Evolutionary conservation across 1,284 basidiomycete genomes (phyloP).

Genomic region (Leccinum angustisporum): DNA sequence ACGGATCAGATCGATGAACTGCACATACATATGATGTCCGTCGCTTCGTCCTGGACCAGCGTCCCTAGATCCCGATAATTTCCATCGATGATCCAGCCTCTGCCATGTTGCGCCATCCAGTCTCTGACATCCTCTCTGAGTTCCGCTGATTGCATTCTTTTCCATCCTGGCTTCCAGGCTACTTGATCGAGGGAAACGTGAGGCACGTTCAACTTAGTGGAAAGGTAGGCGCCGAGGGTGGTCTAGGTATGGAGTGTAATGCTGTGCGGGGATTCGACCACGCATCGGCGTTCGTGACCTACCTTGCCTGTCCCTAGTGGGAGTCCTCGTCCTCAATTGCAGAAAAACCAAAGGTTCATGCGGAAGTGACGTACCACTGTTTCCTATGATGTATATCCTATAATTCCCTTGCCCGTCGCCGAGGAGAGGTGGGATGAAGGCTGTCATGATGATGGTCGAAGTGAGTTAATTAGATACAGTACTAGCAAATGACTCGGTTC

Average conservation of each 20-base stretch:
- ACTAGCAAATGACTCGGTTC: no score
- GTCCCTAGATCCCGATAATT: constrained; percentile 35
- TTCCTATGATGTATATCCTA: constrained; percentile 52
- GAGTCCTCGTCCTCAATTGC: neutral
- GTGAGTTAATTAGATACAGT: no score
- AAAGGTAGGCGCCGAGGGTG: constrained; percentile 48
- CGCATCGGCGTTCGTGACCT: constrained; percentile 12
- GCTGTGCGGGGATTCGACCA: neutral
- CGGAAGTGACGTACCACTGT: constrained; percentile 44
- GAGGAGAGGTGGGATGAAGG: constrained; percentile 37
- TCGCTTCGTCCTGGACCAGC: constrained; percentile 42
- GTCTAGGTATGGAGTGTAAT: constrained; percentile 35
- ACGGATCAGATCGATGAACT: neutral
- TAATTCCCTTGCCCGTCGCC: constrained; percentile 50
- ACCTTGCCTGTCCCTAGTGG: constrained; percentile 46
- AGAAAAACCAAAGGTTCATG: neutral
- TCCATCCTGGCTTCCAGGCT: constrained; percentile 53
- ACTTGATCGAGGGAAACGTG: constrained; percentile 45
- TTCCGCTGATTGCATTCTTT: constrained; percentile 35
- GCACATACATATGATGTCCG: constrained; percentile 60
- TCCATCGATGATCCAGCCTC: constrained; percentile 55
- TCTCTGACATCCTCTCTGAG: constrained; percentile 37
- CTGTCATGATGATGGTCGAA: constrained; percentile 13
- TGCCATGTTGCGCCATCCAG: constrained; percentile 28
- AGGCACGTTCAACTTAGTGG: constrained; percentile 45